phyloP scores from a whole-genome alignment of 768 basidiomycete species.

The Filobasidium floriforme region DNA sequence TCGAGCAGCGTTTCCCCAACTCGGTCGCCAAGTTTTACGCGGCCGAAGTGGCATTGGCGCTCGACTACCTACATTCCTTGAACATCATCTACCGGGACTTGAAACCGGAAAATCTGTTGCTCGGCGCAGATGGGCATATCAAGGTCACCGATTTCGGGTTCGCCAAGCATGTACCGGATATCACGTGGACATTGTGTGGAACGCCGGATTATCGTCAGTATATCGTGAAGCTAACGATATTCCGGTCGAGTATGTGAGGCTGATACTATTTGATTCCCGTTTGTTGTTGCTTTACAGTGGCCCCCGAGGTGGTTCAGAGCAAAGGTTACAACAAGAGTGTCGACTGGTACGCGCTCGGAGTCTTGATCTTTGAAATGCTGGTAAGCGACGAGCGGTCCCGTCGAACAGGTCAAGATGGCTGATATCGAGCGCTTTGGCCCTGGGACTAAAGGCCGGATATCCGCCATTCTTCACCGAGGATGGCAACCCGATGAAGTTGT shows the following conservation, averaged over 20 bases:
- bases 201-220: conserved; percentile 47
- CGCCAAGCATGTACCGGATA: conserved; percentile 40
- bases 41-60: conserved; percentile 46
- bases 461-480: conserved; percentile 48
- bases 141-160: conserved; percentile 97
- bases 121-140: conserved; percentile 90
- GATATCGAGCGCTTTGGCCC: neutral
- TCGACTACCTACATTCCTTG: conserved; percentile 47
- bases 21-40: conserved; percentile 48
- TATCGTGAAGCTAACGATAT: neutral
- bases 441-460: conserved; percentile 41
- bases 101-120: conserved; percentile 64
- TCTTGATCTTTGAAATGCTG: conserved; percentile 47
- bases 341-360: conserved; percentile 47
- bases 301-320: conserved; percentile 46
- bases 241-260: neutral
- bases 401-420: neutral
- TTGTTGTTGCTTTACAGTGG: conserved; percentile 28
- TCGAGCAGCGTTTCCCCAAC: conserved; percentile 44
- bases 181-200: conserved; percentile 47
- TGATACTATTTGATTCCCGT: neutral
- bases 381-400: conserved; percentile 27
- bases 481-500: conserved; percentile 47
- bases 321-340: conserved; percentile 48
- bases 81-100: conserved; percentile 48